phyloP scores from a whole-genome alignment of 768 basidiomycete genomes.

The Leccinum imitatum region DNA sequence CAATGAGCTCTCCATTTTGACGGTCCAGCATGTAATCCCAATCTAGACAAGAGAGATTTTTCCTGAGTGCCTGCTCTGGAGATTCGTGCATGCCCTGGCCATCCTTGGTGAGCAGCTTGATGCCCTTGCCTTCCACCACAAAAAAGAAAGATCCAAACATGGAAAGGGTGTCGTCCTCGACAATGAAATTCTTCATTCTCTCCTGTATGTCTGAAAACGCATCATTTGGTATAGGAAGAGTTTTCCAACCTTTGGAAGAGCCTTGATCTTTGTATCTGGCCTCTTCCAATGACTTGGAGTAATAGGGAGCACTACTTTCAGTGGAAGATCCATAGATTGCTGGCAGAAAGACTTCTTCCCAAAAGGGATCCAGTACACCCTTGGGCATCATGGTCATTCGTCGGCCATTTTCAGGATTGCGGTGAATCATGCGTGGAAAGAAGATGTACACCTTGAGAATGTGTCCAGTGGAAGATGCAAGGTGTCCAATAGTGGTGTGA shows the following conservation, averaged over 20 bases:
- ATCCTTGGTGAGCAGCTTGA: conserved; percentile 17
- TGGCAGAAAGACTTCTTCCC: conserved; percentile 7
- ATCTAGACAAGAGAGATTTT: conserved; percentile 2
- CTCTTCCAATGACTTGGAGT: background rate
- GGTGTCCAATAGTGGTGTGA: conserved; percentile 4
- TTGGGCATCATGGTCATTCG: conserved; percentile 1
- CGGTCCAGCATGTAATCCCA: conserved; percentile 9
- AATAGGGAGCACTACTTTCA: too few species aligned
- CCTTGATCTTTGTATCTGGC: conserved; percentile 2
- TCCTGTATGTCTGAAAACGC: background rate
- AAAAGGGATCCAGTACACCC: conserved; percentile 6
- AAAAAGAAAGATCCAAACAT: conserved; percentile 20
- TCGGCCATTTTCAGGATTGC: background rate
- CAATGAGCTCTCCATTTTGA: background rate
- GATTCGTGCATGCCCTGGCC: background rate
- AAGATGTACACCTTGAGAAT: conserved; percentile 1
- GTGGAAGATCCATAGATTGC: background rate
- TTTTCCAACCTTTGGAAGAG: background rate
- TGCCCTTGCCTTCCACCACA: conserved; percentile 7
- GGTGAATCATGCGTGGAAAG: conserved; percentile 16
- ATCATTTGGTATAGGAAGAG: background rate
- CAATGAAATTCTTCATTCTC: background rate
- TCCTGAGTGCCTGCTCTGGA: background rate
- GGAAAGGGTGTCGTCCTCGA: background rate
- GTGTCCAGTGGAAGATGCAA: background rate